Evolutionary conservation across 352 stramenopile genomes (phyloP).

Genomic region (Thalassiosira pacifica): DNA sequence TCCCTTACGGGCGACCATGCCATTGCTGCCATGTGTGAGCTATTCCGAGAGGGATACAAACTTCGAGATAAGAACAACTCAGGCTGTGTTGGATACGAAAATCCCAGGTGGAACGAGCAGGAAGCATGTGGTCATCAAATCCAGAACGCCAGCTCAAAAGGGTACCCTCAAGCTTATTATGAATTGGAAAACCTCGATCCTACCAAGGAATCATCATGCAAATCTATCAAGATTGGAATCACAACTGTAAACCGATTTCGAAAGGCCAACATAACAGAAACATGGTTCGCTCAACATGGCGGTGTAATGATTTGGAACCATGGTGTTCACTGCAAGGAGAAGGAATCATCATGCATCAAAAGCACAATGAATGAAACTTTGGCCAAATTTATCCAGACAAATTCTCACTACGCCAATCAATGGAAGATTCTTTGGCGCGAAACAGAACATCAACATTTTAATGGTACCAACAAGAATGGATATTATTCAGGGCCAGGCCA

Average conservation of each 20-base stretch:
- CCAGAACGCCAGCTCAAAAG: background rate
- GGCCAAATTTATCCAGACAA: background rate
- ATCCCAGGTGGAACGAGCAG: background rate
- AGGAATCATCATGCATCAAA: background rate
- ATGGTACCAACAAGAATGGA: background rate
- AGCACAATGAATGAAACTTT: conserved; percentile 1
- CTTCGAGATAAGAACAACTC: background rate
- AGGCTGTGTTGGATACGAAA: background rate
- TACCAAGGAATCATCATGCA: background rate
- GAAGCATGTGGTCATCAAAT: conserved; percentile 1
- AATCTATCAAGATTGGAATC: background rate
- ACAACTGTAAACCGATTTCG: background rate
- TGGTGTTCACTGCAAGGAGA: conserved; percentile 12
- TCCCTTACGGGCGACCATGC: conserved; percentile 13
- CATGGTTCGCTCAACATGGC: background rate
- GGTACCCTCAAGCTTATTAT: background rate
- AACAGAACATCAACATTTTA: conserved; percentile 17
- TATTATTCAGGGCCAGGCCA: background rate
- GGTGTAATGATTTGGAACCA: conserved; percentile 7
- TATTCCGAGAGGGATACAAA: conserved; percentile 9
- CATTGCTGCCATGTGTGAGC: conserved; percentile 13
- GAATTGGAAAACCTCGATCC: background rate
- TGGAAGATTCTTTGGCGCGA: conserved; percentile 17
- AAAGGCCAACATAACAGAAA: background rate
- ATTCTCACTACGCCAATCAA: background rate